Conservation (phyloP, 129 eudicot genomes). For the Scalesia atractyloides region DNA sequence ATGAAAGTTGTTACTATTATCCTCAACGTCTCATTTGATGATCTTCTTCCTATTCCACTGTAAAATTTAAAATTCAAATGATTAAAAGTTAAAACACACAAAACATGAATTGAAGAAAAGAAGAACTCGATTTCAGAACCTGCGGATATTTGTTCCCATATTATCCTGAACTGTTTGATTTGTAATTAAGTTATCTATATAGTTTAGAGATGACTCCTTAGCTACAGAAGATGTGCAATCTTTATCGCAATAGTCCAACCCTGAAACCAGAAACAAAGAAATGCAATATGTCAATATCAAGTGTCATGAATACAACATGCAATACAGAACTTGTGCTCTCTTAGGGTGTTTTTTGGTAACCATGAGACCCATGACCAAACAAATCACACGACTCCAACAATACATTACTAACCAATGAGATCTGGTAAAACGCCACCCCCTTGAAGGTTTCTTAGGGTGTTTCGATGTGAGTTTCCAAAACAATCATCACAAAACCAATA, state of each 20-base stretch:
- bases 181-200: conserved; percentile 9
- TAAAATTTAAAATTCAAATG: conserved; percentile 14
- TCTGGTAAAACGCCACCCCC: too few species aligned
- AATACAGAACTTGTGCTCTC: neutral
- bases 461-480: neutral
- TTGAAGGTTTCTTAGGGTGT: neutral
- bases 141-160: conserved; percentile 46
- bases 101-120: neutral
- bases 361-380: too few species aligned
- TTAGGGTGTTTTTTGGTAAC: too few species aligned
- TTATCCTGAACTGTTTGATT: conserved; percentile 17
- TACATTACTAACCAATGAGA: too few species aligned
- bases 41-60: conserved; percentile 51
- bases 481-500: neutral
- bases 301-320: neutral
- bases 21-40: conserved; percentile 72
- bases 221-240: neutral
- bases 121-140: conserved; percentile 40
- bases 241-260: conserved; percentile 18
- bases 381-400: too few species aligned
- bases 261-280: conserved; percentile 25
- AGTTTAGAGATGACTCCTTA: conserved; percentile 6
- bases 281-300: neutral
- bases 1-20: conserved; percentile 68
- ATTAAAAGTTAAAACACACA: neutral